Evolutionary conservation across 2,329 filamentous ascomycete species (phyloP), one percentile per base, ranked within the genome.

Genomic region (Penicillium sp.): DNA sequence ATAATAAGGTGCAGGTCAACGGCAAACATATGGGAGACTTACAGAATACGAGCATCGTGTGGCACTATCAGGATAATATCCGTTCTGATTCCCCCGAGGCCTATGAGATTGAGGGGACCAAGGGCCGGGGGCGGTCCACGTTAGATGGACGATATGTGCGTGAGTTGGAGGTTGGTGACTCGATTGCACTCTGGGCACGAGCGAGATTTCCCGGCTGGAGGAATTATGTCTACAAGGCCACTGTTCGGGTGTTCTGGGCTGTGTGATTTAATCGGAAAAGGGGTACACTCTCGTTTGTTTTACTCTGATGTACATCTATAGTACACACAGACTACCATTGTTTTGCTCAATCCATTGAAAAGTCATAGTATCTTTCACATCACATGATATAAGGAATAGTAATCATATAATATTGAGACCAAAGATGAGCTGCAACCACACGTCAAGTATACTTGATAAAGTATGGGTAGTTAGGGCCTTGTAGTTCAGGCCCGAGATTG

Each of bases 181-280:
- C 72, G 5, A 66, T 77, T 55, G 64, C 68, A 13, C 51, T 77
- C n/a, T 76, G 72, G 74, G 70, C 65, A 16, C 62, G 74, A 26
- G 71, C 75, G 19, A 68, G 75, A 26, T 77, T 77, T 58, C 63
- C 64, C 0, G 71, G 68, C 5, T 77, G 75, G 75, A 37, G 48
- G 10, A 77, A 77, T 50, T 55, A 71, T 61, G 72, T 77, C 4
- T 53, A 71, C 26, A 45, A 53, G 6, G 59, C 72, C 39, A 65
- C 63, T 10, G 68, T 74, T 25, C 62, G 72, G 26, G 66, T 77
- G 2, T 77, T 72, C 49, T 77, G 75, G 75, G 73, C 72, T 35
- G 60, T 74, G 42, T 75, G 58, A 60, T 46, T 11, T 33, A 16
- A 48, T n/a, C 2, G 8, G 13, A 16, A 16, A 37, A 19, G 35